A percentile compares a stretch with the other conserved stretches of the same genome.
These are phyloP conservation scores for Beta macrorhiza DNA, from an alignment of 179 eudicot genomes.

Conservation along the genomic window DNA sequence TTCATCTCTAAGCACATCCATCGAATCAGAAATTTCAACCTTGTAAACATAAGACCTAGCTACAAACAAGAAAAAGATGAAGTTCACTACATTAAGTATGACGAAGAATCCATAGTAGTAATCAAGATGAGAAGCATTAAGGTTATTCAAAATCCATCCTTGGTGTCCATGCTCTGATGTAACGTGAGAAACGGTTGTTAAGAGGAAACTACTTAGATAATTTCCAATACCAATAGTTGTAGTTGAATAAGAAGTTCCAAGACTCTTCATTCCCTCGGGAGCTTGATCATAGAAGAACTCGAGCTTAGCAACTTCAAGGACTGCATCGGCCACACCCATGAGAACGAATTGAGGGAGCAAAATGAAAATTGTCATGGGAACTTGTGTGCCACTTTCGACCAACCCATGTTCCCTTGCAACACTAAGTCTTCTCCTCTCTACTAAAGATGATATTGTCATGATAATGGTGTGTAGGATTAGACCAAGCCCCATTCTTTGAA, in stretches of 20 bases:
- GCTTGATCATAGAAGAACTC: constrained; percentile 56
- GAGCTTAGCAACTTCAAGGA: constrained; percentile 46
- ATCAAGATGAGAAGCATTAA: constrained; percentile 44
- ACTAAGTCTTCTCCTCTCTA: constrained; percentile 34
- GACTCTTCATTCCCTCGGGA: constrained; percentile 52
- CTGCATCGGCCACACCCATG: constrained; percentile 47
- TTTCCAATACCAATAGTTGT: constrained; percentile 44
- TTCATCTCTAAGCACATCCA: constrained; percentile 34
- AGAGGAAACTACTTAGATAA: constrained; percentile 41
- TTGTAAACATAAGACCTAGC: constrained; percentile 40
- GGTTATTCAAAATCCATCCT: constrained; percentile 48
- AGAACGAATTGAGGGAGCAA: constrained; percentile 47
- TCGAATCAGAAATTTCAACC: constrained; percentile 38
- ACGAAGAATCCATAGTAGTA: constrained; percentile 45
- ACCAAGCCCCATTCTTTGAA: constrained; percentile 54
- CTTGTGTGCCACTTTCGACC: constrained; percentile 33
- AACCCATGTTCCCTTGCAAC: constrained; percentile 33
- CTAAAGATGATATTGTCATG: constrained; percentile 33
- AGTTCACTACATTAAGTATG: constrained; percentile 38
- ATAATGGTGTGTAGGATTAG: constrained; percentile 34
- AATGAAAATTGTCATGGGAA: constrained; percentile 43
- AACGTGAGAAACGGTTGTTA: constrained; percentile 39
- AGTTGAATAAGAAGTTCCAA: constrained; percentile 48
- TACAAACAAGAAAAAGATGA: constrained; percentile 36
- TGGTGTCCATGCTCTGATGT: constrained; percentile 34